These are phyloP conservation scores for Calonectria henricotiae DNA, from an alignment of 2,329 filamentous ascomycete species.

Conservation along the genomic window DNA sequence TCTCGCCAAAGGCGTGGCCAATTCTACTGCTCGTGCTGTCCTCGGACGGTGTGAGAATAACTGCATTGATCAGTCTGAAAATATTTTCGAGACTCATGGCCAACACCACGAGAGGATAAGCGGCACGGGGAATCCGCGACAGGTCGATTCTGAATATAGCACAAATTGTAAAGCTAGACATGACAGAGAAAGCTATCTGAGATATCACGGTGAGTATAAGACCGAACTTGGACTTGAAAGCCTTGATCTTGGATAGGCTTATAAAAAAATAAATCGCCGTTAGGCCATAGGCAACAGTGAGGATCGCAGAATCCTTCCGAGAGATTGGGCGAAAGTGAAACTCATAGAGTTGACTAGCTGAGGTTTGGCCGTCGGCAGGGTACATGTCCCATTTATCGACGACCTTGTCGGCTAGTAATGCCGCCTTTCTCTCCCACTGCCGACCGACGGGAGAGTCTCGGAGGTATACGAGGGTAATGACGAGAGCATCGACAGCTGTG, in stretches of 20 bases:
- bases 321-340: constrained; percentile 86
- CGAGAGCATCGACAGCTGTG: constrained; percentile 82
- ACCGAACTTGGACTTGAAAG: constrained; percentile 83
- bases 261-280: constrained; percentile 77
- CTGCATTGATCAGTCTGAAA: constrained; percentile 83
- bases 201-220: constrained; percentile 80
- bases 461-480: constrained; percentile 83
- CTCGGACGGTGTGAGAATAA: constrained; percentile 80
- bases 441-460: constrained; percentile 76
- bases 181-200: constrained; percentile 81
- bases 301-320: constrained; percentile 74
- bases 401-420: constrained; percentile 67
- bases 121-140: constrained; percentile 80
- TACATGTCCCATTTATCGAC: constrained; percentile 77
- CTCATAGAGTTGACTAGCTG: constrained; percentile 78
- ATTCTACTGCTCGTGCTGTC: constrained; percentile 80
- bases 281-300: constrained; percentile 77
- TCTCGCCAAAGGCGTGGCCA: constrained; percentile 81
- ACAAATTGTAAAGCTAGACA: constrained; percentile 86
- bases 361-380: constrained; percentile 70
- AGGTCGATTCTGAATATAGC: constrained; percentile 83
- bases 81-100: constrained; percentile 86
- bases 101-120: constrained; percentile 84
- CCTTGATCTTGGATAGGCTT: constrained; percentile 79
- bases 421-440: constrained; percentile 76